A percentile compares a stretch with the other conserved stretches of the same genome.
Evolutionary conservation across 2,329 filamentous ascomycete genomes (phyloP).

Genomic region (Paecilomyces sp.): DNA sequence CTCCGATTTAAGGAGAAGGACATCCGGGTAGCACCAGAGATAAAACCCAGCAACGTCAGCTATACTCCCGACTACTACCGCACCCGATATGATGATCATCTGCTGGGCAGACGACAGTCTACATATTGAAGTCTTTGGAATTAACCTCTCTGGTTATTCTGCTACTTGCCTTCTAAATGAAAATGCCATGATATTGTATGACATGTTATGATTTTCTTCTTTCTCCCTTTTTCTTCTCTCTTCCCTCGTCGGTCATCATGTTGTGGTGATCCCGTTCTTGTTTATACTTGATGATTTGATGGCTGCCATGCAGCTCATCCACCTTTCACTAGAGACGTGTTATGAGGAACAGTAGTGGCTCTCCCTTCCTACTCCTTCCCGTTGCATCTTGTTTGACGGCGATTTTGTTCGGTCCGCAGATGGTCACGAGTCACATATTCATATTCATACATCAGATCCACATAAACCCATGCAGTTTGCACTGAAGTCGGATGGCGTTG

Average conservation of each 20-base stretch:
- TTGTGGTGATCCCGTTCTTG: not conserved
- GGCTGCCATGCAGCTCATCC: not conserved
- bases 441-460: not conserved
- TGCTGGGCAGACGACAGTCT: conserved; percentile 19
- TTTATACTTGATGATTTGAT: not conserved
- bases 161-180: not conserved
- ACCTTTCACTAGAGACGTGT: not conserved
- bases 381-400: not conserved
- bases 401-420: not conserved
- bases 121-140: conserved; percentile 8
- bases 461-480: not conserved
- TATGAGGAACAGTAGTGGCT: not conserved
- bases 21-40: conserved; percentile 20
- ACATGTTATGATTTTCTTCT: not conserved
- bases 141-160: not conserved
- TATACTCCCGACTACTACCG: conserved; percentile 12
- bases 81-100: conserved; percentile 14
- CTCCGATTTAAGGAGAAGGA: conserved; percentile 17
- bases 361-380: not conserved
- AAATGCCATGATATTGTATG: not conserved
- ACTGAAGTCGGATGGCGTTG: not conserved
- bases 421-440: not conserved
- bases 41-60: conserved; percentile 16
- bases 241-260: not conserved
- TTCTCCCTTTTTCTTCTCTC: not conserved